These are phyloP conservation scores for Xanthoceras sorbifolium DNA, from an alignment of 345 rosid species.

Conservation along the genomic window DNA sequence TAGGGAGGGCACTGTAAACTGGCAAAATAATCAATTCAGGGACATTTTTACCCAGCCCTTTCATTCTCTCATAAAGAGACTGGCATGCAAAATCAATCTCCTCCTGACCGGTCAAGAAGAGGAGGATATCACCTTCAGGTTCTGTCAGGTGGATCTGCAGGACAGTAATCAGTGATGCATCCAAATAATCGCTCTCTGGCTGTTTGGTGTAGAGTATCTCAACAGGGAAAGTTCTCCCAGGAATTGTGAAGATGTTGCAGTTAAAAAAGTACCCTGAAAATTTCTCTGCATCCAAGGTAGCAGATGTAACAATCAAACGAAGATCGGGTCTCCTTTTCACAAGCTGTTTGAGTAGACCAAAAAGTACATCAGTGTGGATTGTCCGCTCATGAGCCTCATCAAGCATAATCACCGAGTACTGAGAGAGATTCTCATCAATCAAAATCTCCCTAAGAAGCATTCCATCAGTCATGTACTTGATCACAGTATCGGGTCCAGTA, in stretches of 20 bases:
- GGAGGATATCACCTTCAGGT: slow-evolving; percentile 81
- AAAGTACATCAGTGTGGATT: slow-evolving; percentile 72
- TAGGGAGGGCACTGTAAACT: slow-evolving; percentile 82
- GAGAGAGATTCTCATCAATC: slow-evolving; percentile 60
- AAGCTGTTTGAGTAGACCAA: slow-evolving; percentile 70
- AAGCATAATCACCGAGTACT: slow-evolving; percentile 69
- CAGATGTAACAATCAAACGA: slow-evolving; percentile 74
- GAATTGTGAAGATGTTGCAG: slow-evolving; percentile 82
- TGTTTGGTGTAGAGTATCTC: slow-evolving; percentile 75
- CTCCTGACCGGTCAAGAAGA: slow-evolving; percentile 85
- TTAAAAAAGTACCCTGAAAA: slow-evolving; percentile 79
- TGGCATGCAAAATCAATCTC: slow-evolving; percentile 84
- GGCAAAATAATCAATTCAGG: slow-evolving; percentile 81
- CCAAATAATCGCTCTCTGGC: slow-evolving; percentile 85
- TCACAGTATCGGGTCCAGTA: slow-evolving; percentile 83
- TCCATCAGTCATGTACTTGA: slow-evolving; percentile 89
- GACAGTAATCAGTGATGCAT: slow-evolving; percentile 75
- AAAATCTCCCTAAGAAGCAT: slow-evolving; percentile 76
- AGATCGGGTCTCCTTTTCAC: slow-evolving; percentile 68
- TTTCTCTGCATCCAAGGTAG: slow-evolving; percentile 83
- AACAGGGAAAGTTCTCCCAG: slow-evolving; percentile 85
- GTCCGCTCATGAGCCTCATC: slow-evolving; percentile 87
- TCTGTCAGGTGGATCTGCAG: slow-evolving; percentile 85
- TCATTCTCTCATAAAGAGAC: slow-evolving; percentile 71
- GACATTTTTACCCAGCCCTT: slow-evolving; percentile 68